Evolutionary conservation across 345 rosid species (phyloP).

Genomic region (Lenwebbia sp.): DNA sequence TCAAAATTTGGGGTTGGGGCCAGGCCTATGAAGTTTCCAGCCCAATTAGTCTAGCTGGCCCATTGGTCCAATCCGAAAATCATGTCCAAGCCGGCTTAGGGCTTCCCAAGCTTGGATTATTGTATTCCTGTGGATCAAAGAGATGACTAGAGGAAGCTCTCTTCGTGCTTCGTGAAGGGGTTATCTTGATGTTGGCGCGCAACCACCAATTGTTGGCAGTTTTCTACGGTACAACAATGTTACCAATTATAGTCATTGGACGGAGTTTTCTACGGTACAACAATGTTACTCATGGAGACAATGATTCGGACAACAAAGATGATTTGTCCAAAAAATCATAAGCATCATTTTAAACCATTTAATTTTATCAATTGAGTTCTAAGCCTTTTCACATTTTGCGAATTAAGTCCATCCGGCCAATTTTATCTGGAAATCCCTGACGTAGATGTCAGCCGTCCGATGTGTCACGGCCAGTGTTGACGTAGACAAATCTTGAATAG

Average conservation of each 20-base stretch:
- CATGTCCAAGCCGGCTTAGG: not conserved
- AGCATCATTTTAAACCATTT: too few species aligned
- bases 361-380: too few species aligned
- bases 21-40: not conserved
- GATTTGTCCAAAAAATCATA: too few species aligned
- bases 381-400: too few species aligned
- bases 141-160: not conserved
- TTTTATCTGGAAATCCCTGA: too few species aligned
- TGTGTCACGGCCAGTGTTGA: too few species aligned
- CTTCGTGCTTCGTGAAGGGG: not conserved
- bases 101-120: not conserved
- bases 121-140: not conserved
- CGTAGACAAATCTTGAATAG: too few species aligned
- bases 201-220: not conserved
- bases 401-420: too few species aligned
- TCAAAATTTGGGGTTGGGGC: not conserved
- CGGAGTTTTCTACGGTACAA: not conserved
- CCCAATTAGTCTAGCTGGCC: not conserved
- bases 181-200: too few species aligned
- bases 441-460: too few species aligned
- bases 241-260: not conserved
- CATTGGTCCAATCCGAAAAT: not conserved
- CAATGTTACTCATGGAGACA: too few species aligned
- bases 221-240: not conserved
- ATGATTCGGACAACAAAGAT: too few species aligned